Evolutionary conservation across 202 grass and related monocot species (phyloP).

Genomic region (Zizania palustris): DNA sequence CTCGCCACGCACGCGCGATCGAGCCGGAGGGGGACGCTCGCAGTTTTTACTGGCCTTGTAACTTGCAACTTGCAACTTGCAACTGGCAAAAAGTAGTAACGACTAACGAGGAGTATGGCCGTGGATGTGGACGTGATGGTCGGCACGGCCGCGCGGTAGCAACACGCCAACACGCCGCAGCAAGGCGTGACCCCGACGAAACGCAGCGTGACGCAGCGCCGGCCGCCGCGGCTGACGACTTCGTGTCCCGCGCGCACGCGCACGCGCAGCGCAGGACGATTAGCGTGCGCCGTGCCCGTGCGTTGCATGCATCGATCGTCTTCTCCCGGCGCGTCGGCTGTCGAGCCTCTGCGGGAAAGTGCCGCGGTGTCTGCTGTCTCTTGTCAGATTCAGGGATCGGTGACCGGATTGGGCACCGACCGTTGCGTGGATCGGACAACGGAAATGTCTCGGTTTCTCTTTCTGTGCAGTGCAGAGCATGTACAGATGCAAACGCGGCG

Average conservation of each 20-base stretch:
- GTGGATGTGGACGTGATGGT: conserved; percentile 25
- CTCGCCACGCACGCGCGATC: not conserved
- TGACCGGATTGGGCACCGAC: conserved; percentile 23
- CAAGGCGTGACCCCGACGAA: not conserved
- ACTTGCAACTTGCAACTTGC: conserved; percentile 25
- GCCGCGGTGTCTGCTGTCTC: not conserved
- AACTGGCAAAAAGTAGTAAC: not conserved
- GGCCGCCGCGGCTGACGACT: not conserved
- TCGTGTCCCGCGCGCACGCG: not conserved
- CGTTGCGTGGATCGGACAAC: not conserved
- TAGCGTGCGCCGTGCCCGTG: not conserved
- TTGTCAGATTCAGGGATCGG: not conserved
- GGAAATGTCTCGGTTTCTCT: not conserved
- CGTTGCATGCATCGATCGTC: not conserved
- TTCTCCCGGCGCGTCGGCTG: conserved; percentile 30
- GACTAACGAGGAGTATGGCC: not conserved
- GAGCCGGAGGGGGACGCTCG: not conserved
- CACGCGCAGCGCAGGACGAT: not conserved
- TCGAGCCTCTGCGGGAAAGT: conserved; percentile 13
- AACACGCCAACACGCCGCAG: not conserved
- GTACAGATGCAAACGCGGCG: not conserved
- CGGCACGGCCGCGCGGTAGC: not conserved
- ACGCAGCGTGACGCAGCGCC: not conserved
- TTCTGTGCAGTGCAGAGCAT: not conserved
- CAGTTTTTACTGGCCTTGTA: conserved; percentile 10